Conservation (phyloP, 2,329 filamentous ascomycete genomes). For the Clarireedia sp. region DNA sequence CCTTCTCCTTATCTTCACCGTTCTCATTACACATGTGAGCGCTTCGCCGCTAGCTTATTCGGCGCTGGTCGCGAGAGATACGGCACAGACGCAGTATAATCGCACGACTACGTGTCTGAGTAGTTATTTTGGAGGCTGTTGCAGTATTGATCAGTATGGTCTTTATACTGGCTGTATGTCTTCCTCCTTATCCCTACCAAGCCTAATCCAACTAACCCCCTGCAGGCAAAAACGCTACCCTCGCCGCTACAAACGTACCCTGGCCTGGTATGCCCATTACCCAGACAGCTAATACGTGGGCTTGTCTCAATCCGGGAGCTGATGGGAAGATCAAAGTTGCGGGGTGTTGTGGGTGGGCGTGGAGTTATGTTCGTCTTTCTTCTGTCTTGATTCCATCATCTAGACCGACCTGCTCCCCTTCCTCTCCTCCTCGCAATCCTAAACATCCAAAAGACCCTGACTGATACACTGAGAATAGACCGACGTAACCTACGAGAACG, state of each 20-base stretch:
- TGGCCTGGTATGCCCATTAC: background rate
- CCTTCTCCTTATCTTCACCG: background rate
- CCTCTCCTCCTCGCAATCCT: background rate
- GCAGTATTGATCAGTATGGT: background rate
- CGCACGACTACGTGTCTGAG: constrained; percentile 7
- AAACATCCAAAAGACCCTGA: background rate
- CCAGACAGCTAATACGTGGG: constrained; percentile 1
- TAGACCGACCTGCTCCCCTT: background rate
- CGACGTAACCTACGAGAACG: background rate
- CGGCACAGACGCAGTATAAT: background rate
- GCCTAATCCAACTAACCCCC: background rate
- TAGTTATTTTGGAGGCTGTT: constrained; percentile 8
- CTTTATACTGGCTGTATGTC: background rate
- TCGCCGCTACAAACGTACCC: background rate
- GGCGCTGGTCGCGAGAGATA: background rate
- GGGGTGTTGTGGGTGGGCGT: background rate
- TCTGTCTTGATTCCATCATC: background rate
- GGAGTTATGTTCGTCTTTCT: background rate
- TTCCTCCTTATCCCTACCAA: background rate
- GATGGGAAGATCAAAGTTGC: background rate
- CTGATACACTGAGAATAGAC: background rate
- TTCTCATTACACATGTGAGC: background rate
- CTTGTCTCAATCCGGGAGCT: background rate
- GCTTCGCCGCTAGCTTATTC: background rate
- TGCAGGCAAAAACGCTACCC: constrained; percentile 3